Base-by-base conservation (phyloP, 331 rosid genomes). In the Pyrus hybrid region DNA sequence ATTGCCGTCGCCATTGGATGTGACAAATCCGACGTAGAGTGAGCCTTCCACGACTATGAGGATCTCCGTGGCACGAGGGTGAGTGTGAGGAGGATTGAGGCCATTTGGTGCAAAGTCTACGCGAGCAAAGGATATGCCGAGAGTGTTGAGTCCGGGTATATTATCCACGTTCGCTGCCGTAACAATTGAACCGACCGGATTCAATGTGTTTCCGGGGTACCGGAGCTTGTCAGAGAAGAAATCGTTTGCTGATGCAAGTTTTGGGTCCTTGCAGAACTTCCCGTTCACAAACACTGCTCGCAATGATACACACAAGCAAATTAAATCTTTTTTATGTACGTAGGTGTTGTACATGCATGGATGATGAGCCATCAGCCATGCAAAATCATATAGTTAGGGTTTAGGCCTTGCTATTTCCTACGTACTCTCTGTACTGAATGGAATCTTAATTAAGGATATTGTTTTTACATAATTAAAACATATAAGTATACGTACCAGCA, bases 91-190 rank as follows among this genome's bases (percentile, higher is more conserved):
- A n/a, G n/a, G n/a, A n/a, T n/a, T n/a, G n/a, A n/a, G n/a, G n/a
- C n/a, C 78, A 14, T 65, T 29, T 2, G 71, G 63, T 28, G 78
- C 78, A 29, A 10, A 74, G 71, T 74, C 78, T 5, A 74, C 4
- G 30, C 70, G 71, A 63, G 63, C 71, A 0, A 47, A 5, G 16
- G 78, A 63, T 49, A 63, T 13, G 4, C 78, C 78, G 18, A 63
- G 37, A 63, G 62, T 74, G 71, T 74, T 74, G 5, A 53, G 63
- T 23, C 72, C 72, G 7, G 33, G 21, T 13, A 68, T 22, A 41
- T 7, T 33, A 4, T 68, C 72, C 72, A 68, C 72, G 17, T 14
- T 45, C 22, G 37, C 72, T 0, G 16, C 22, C 4, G 66, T 25
- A 8, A 62, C 66, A 3, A 3, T 7, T 28, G 72, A 68, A 68